A percentile compares a stretch with the other conserved stretches of the same genome.
Evolutionary conservation across 495 filamentous ascomycete genomes (phyloP).

Genomic region (Neurospora discreta): DNA sequence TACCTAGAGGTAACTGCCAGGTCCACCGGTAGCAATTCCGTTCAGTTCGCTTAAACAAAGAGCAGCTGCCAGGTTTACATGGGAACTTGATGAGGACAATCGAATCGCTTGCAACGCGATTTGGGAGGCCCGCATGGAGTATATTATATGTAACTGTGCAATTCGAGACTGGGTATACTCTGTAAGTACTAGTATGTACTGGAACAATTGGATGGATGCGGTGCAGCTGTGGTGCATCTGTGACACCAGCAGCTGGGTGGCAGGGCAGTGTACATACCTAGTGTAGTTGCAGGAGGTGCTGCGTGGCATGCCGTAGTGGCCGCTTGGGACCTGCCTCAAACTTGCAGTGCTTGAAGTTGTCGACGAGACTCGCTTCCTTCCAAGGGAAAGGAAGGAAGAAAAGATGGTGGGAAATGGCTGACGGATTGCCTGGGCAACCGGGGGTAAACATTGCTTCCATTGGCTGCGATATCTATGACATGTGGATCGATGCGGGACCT

Average conservation of each 20-base stretch:
- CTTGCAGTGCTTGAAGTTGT: not conserved
- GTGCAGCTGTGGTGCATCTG: not conserved
- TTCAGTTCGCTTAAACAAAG: not conserved
- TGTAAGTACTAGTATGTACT: too few relatives aligned
- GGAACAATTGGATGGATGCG: too few relatives aligned
- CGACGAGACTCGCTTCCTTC: not conserved
- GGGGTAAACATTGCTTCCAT: conserved; percentile 9
- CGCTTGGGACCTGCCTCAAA: not conserved
- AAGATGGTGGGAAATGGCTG: not conserved
- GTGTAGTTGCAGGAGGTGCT: not conserved
- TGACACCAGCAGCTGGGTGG: not conserved
- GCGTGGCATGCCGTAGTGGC: not conserved
- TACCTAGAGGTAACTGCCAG: too few relatives aligned
- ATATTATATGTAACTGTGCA: not conserved
- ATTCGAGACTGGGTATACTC: too few relatives aligned
- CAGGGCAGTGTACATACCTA: too few relatives aligned
- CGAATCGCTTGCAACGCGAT: not conserved
- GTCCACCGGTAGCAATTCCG: not conserved
- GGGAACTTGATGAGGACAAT: not conserved
- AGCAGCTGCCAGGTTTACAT: not conserved
- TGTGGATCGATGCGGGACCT: not conserved
- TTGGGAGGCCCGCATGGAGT: not conserved
- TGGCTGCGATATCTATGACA: not conserved
- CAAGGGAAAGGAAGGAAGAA: not conserved
- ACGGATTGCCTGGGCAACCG: conserved; percentile 8